Evolutionary conservation across 2,329 filamentous ascomycete species (phyloP).

Genomic region (Neopestalotiopsis sp.): DNA sequence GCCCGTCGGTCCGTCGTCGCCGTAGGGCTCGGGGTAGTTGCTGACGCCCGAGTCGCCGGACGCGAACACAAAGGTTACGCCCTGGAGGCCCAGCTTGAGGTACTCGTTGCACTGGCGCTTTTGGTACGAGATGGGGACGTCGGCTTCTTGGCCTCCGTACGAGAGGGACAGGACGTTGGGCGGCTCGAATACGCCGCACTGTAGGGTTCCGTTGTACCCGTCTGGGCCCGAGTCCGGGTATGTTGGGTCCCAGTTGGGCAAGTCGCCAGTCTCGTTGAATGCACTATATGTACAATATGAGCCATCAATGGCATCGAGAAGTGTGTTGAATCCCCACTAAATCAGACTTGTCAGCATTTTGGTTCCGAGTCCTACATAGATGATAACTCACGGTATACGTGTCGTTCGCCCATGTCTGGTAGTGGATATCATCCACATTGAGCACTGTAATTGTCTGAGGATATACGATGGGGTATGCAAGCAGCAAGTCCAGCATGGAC

Average conservation of each 20-base stretch:
- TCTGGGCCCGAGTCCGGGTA: constrained; percentile 55
- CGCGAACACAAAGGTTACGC: constrained; percentile 48
- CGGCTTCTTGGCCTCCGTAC: constrained; percentile 60
- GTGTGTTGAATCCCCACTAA: constrained; percentile 42
- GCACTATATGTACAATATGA: constrained; percentile 55
- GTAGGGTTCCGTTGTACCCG: constrained; percentile 53
- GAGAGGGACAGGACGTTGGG: constrained; percentile 54
- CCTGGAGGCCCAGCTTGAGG: constrained; percentile 24
- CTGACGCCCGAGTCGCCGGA: constrained; percentile 52
- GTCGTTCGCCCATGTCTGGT: constrained; percentile 33
- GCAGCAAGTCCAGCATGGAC: constrained; percentile 43
- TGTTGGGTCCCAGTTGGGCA: constrained; percentile 35
- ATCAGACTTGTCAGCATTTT: not conserved
- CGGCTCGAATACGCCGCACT: constrained; percentile 38
- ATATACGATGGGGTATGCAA: constrained; percentile 44
- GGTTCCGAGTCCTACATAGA: not conserved
- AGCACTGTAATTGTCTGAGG: constrained; percentile 45
- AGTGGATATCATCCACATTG: constrained; percentile 49
- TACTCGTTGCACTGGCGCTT: constrained; percentile 50
- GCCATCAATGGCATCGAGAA: constrained; percentile 55
- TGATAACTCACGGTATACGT: constrained; percentile 11
- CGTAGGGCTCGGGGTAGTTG: constrained; percentile 28
- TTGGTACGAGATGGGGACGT: constrained; percentile 60
- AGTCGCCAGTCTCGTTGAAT: constrained; percentile 53
- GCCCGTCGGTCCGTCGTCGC: constrained; percentile 31